phyloP scores from a whole-genome alignment of 2,329 filamentous ascomycete genomes.

The Apiospora marii region DNA sequence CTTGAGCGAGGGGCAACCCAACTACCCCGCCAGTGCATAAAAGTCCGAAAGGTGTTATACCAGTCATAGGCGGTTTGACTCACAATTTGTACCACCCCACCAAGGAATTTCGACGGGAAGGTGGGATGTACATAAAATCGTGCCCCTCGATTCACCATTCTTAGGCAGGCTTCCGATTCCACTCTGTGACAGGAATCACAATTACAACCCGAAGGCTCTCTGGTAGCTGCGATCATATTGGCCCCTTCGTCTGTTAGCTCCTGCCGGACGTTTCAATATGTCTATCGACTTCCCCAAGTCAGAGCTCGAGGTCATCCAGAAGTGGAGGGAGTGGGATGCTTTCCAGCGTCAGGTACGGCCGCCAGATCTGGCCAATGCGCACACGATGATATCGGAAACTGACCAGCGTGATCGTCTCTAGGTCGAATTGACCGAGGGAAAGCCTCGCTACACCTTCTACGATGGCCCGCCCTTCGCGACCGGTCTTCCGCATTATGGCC shows the following conservation, averaged over 20 bases:
- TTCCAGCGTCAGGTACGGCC: slow-evolving; percentile 78
- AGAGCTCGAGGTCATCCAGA: slow-evolving; percentile 83
- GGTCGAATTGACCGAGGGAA: slow-evolving; percentile 81
- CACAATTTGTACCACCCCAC: slow-evolving; percentile 11
- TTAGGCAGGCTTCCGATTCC: slow-evolving; percentile 13
- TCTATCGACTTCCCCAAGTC: slow-evolving; percentile 93
- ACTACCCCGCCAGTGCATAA: slow-evolving; percentile 20
- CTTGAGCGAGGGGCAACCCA: slow-evolving; percentile 15
- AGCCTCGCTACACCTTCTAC: slow-evolving; percentile 92
- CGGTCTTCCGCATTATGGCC: slow-evolving; percentile 71
- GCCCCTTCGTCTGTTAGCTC: slow-evolving; percentile 10
- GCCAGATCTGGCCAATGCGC: slow-evolving; percentile 28
- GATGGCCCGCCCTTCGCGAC: slow-evolving; percentile 85
- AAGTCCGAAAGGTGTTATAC: background rate
- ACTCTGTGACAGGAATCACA: slow-evolving; percentile 14
- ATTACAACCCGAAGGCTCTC: slow-evolving; percentile 4
- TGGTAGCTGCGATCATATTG: slow-evolving; percentile 12
- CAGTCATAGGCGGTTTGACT: slow-evolving; percentile 16
- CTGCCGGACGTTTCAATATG: slow-evolving; percentile 54
- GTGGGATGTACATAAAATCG: slow-evolving; percentile 13
- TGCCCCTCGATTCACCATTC: slow-evolving; percentile 19
- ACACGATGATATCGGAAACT: slow-evolving; percentile 21
- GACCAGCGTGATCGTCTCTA: slow-evolving; percentile 35
- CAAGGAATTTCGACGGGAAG: slow-evolving; percentile 14
- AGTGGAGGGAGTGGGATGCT: slow-evolving; percentile 92